Evolutionary conservation across 257 asterid species (phyloP).

Genomic region (Capsicum pubescens): DNA sequence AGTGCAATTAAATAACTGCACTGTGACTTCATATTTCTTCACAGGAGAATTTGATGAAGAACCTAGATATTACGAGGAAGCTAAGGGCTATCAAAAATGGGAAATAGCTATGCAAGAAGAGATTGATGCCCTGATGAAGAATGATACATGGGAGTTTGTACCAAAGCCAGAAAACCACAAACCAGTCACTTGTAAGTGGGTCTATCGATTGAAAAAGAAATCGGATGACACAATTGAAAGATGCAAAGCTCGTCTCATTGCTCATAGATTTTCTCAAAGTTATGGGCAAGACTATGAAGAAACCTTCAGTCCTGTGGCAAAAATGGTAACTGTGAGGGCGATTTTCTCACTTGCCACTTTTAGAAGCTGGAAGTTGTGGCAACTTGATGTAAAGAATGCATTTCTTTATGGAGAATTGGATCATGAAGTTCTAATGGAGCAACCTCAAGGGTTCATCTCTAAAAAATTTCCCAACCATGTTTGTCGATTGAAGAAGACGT

Average conservation of each 20-base stretch:
- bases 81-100: slow-evolving; percentile 16
- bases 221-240: neutral
- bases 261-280: slow-evolving; percentile 29
- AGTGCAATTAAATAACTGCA: neutral
- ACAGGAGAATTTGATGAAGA: neutral
- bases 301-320: slow-evolving; percentile 22
- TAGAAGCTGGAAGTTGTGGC: slow-evolving; percentile 29
- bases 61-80: slow-evolving; percentile 32
- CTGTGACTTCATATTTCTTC: neutral
- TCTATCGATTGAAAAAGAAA: slow-evolving; percentile 24
- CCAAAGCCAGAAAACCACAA: neutral
- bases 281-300: slow-evolving; percentile 32
- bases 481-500: slow-evolving; percentile 28
- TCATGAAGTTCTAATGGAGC: slow-evolving; percentile 25
- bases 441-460: neutral
- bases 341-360: slow-evolving; percentile 1
- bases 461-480: slow-evolving; percentile 20
- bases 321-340: slow-evolving; percentile 7
- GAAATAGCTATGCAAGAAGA: slow-evolving; percentile 24
- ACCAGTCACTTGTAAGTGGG: slow-evolving; percentile 32
- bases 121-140: slow-evolving; percentile 22
- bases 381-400: no score
- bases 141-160: slow-evolving; percentile 16
- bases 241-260: slow-evolving; percentile 21
- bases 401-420: neutral